A percentile compares a stretch with the other conserved stretches of the same genome.
Conservation (phyloP, 805 yeast species). For the Pichia insulana region DNA sequence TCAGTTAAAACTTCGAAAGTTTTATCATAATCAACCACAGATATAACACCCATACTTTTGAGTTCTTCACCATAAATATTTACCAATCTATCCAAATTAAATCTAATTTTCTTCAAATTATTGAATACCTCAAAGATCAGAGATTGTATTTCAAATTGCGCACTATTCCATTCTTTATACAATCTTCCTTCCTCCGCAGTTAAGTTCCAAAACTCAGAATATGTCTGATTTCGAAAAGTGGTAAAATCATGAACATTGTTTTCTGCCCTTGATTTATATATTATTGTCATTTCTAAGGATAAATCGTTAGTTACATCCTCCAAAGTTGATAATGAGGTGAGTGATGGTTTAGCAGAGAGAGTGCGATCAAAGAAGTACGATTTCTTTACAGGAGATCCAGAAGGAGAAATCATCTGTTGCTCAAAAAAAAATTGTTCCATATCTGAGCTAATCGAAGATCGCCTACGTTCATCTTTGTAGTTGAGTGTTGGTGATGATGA, state of each 20-base stretch:
- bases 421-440: conserved; percentile 2
- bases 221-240: conserved; percentile 19
- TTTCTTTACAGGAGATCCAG: neutral
- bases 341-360: neutral
- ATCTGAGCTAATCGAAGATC: conserved; percentile 1
- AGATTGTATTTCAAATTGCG: conserved; percentile 24
- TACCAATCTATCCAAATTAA: conserved; percentile 23
- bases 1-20: conserved; percentile 23
- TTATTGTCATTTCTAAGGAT: conserved; percentile 19
- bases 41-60: conserved; percentile 10
- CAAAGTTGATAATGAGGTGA: neutral
- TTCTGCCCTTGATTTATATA: conserved; percentile 23
- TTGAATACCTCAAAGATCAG: conserved; percentile 24
- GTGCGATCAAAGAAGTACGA: neutral
- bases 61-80: conserved; percentile 23
- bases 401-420: conserved; percentile 9
- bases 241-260: conserved; percentile 17
- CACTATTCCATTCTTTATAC: conserved; percentile 20
- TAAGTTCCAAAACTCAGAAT: conserved; percentile 24
- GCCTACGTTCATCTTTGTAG: neutral
- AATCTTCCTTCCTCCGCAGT: conserved; percentile 17
- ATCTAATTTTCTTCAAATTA: conserved; percentile 19
- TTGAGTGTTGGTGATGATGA: conserved; percentile 2
- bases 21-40: conserved; percentile 19
- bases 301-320: conserved; percentile 3